Evolutionary conservation across 1,139 yeast genomes (phyloP).

Genomic region (Blastobotrys malaysiensis): DNA sequence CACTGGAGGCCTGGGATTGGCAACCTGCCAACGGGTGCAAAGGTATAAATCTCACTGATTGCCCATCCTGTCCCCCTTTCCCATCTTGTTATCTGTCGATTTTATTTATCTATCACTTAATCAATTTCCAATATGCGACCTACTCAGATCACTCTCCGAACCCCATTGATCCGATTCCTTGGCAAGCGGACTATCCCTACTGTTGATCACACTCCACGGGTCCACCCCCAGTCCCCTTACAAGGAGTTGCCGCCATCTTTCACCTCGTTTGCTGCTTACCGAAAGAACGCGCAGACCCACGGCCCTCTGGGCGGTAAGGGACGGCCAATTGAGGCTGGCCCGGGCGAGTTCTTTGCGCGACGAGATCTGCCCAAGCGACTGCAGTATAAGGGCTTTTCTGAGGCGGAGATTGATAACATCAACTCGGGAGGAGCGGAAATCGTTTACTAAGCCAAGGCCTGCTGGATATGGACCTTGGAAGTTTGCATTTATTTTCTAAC

Average conservation of each 20-base stretch:
- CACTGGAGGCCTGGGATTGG: background rate
- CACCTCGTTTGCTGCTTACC: conserved; percentile 39
- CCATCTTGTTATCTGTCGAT: background rate
- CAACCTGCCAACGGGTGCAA: background rate
- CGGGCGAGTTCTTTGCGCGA: conserved; percentile 53
- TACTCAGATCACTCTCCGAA: conserved; percentile 26
- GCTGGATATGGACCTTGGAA: background rate
- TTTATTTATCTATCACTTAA: background rate
- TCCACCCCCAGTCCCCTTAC: conserved; percentile 47
- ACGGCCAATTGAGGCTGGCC: conserved; percentile 36
- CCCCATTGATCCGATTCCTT: conserved; percentile 38
- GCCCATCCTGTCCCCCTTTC: background rate
- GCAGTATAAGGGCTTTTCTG: conserved; percentile 57
- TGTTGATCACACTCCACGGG: conserved; percentile 37
- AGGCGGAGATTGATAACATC: conserved; percentile 65
- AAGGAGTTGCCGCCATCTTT: conserved; percentile 42
- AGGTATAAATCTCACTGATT: background rate
- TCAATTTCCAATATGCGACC: conserved; percentile 26
- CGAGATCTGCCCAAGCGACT: conserved; percentile 64
- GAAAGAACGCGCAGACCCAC: conserved; percentile 40
- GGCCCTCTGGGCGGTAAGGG: conserved; percentile 31
- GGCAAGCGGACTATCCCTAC: conserved; percentile 34
- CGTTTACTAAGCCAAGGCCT: conserved; percentile 4
- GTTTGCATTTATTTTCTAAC: background rate
- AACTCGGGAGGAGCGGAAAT: conserved; percentile 69